Conservation (phyloP, 176 grass and related monocot genomes). For the Thalia dealbata region DNA sequence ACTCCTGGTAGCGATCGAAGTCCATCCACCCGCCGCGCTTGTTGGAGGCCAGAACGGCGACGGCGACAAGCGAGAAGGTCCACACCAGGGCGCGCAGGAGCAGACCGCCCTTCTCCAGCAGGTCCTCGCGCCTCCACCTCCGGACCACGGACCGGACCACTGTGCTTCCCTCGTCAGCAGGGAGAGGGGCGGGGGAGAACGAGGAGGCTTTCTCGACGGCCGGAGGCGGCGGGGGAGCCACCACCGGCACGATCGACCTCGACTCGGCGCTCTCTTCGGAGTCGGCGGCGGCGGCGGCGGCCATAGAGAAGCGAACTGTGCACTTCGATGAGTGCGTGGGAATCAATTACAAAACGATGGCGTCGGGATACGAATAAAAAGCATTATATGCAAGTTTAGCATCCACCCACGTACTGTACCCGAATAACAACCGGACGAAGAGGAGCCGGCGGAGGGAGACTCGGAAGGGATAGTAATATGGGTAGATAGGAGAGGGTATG, state of each 20-base stretch:
- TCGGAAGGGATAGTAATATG: too few species aligned
- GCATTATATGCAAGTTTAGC: too few species aligned
- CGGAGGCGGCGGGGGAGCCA: background rate
- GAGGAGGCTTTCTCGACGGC: background rate
- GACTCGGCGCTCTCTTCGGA: background rate
- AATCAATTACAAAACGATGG: background rate
- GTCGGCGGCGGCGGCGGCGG: background rate
- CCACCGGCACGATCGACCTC: conserved; percentile 9
- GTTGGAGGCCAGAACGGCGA: conserved; percentile 67
- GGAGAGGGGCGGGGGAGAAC: background rate
- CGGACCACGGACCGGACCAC: conserved; percentile 27
- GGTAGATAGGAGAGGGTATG: too few species aligned
- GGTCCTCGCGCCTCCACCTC: conserved; percentile 38
- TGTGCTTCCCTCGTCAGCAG: background rate
- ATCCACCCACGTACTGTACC: background rate
- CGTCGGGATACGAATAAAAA: too few species aligned
- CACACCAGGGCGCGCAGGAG: conserved; percentile 34
- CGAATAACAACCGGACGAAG: too few species aligned
- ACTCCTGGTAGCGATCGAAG: conserved; percentile 49
- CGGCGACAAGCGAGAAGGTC: conserved; percentile 49
- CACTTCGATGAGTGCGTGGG: background rate
- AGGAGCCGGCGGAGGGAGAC: too few species aligned
- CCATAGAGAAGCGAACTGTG: background rate
- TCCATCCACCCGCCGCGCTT: conserved; percentile 41
- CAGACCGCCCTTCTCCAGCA: conserved; percentile 25